Percentiles rank a stretch among this genome's conserved stretches.
phyloP scores from a whole-genome alignment of 805 yeast genomes.

The Lipomyces chichibuensis region DNA sequence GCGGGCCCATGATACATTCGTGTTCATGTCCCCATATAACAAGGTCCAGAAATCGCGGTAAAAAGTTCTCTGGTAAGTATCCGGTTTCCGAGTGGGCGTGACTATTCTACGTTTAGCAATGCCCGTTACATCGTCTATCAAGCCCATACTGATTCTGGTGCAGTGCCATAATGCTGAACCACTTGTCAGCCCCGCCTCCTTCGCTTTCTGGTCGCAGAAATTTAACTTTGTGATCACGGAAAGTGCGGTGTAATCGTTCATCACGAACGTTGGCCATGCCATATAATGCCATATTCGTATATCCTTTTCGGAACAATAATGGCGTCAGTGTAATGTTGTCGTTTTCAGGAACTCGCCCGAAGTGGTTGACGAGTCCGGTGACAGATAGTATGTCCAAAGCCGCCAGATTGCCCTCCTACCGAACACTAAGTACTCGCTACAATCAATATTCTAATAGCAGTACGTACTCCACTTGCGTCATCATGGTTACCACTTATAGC shows the following conservation, averaged over 20 bases:
- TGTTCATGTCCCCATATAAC: conserved; percentile 98
- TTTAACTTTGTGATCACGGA: conserved; percentile 76
- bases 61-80: conserved; percentile 78
- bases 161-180: conserved; percentile 84
- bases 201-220: conserved; percentile 66
- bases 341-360: conserved; percentile 77
- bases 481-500: conserved; percentile 96
- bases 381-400: conserved; percentile 85
- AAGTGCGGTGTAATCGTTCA: conserved; percentile 80
- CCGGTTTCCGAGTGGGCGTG: conserved; percentile 76
- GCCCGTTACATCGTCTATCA: not conserved
- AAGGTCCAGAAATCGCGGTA: conserved; percentile 80
- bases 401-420: conserved; percentile 54
- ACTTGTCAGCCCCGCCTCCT: conserved; percentile 54
- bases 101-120: not conserved
- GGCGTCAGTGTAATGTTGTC: conserved; percentile 78
- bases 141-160: conserved; percentile 73
- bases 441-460: not conserved
- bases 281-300: conserved; percentile 78
- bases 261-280: conserved; percentile 90
- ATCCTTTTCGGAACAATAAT: conserved; percentile 77
- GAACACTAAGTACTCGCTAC: not conserved
- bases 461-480: conserved; percentile 85
- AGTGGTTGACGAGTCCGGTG: conserved; percentile 83
- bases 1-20: conserved; percentile 79